Percentiles rank a stretch among this genome's conserved stretches.
These are phyloP conservation scores for Xylaria sp. DNA, from an alignment of 2,329 filamentous ascomycete species.

Conservation along the genomic window DNA sequence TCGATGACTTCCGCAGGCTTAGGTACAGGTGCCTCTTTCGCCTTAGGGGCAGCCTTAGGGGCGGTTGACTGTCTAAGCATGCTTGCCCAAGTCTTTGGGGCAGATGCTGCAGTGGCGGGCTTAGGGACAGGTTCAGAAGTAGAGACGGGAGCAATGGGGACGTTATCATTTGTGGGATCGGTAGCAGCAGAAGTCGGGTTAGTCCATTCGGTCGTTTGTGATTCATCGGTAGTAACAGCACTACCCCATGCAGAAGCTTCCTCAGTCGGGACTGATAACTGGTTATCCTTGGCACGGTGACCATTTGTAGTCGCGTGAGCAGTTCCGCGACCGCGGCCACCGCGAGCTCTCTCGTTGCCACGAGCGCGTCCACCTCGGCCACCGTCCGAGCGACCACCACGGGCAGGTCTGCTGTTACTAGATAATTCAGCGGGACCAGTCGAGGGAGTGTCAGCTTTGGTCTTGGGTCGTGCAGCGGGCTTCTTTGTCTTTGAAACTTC, in stretches of 20 bases:
- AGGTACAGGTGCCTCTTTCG: slow-evolving; percentile 60
- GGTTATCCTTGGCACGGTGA: slow-evolving; percentile 65
- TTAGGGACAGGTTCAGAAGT: slow-evolving; percentile 43
- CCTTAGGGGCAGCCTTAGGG: slow-evolving; percentile 67
- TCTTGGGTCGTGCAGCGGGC: slow-evolving; percentile 76
- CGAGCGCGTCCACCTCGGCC: slow-evolving; percentile 50
- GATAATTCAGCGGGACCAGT: slow-evolving; percentile 62
- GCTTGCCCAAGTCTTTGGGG: slow-evolving; percentile 77
- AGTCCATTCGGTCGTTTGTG: slow-evolving; percentile 55
- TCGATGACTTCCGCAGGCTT: slow-evolving; percentile 59
- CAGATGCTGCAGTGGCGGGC: slow-evolving; percentile 51
- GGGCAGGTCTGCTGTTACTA: slow-evolving; percentile 60
- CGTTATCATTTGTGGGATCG: slow-evolving; percentile 51
- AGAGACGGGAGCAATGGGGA: slow-evolving; percentile 53
- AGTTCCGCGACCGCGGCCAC: slow-evolving; percentile 72
- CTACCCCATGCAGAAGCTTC: slow-evolving; percentile 73
- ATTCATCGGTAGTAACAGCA: slow-evolving; percentile 54
- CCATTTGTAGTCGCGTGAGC: slow-evolving; percentile 70
- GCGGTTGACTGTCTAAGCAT: slow-evolving; percentile 72
- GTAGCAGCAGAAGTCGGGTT: slow-evolving; percentile 22
- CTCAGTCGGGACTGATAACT: slow-evolving; percentile 73
- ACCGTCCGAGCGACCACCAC: slow-evolving; percentile 67
- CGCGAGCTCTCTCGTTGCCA: slow-evolving; percentile 70
- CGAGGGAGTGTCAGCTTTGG: slow-evolving; percentile 67
- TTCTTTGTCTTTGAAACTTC: slow-evolving; percentile 86